Evolutionary conservation across 1,284 basidiomycete species (phyloP).

Genomic region (Leccinum huronense): DNA sequence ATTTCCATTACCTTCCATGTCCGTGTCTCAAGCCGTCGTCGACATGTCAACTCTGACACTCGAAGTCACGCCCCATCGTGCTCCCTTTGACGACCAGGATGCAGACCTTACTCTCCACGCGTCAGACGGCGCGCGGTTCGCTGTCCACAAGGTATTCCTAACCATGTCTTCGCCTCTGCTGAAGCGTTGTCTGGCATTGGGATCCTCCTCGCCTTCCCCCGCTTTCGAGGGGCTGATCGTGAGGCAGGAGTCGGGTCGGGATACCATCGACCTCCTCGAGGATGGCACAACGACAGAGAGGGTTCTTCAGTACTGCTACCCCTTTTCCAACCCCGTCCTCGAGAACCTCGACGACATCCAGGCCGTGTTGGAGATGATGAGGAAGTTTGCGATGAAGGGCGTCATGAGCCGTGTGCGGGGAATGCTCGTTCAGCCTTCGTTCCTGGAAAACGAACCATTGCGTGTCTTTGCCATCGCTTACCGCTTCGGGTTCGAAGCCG

Average conservation of each 20-base stretch:
- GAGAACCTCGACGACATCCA: slow-evolving; percentile 36
- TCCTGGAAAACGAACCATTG: slow-evolving; percentile 32
- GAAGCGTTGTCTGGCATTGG: slow-evolving; percentile 29
- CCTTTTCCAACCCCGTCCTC: slow-evolving; percentile 32
- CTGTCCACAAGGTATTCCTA: slow-evolving; percentile 35
- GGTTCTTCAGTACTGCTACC: slow-evolving; percentile 36
- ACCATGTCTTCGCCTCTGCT: slow-evolving; percentile 32
- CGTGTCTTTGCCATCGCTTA: slow-evolving; percentile 36
- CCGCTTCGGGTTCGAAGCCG: slow-evolving; percentile 32
- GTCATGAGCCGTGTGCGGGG: slow-evolving; percentile 32
- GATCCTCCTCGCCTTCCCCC: slow-evolving; percentile 31
- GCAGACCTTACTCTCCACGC: slow-evolving; percentile 35
- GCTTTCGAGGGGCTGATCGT: slow-evolving; percentile 28
- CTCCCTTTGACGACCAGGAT: slow-evolving; percentile 35
- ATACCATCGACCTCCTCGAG: slow-evolving; percentile 32
- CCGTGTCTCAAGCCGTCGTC: slow-evolving; percentile 31
- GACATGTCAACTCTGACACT: slow-evolving; percentile 31
- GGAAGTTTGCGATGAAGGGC: slow-evolving; percentile 35
- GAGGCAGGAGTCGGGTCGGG: slow-evolving; percentile 25
- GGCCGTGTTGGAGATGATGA: slow-evolving; percentile 34
- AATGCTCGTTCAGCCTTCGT: slow-evolving; percentile 24
- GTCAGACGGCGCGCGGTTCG: slow-evolving; percentile 33
- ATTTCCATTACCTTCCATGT: slow-evolving; percentile 23
- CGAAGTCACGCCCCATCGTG: slow-evolving; percentile 23
- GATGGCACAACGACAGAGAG: slow-evolving; percentile 32